A percentile compares a stretch with the other conserved stretches of the same genome.
phyloP scores from a whole-genome alignment of 495 filamentous ascomycete genomes.

The Margaritispora aquatica region DNA sequence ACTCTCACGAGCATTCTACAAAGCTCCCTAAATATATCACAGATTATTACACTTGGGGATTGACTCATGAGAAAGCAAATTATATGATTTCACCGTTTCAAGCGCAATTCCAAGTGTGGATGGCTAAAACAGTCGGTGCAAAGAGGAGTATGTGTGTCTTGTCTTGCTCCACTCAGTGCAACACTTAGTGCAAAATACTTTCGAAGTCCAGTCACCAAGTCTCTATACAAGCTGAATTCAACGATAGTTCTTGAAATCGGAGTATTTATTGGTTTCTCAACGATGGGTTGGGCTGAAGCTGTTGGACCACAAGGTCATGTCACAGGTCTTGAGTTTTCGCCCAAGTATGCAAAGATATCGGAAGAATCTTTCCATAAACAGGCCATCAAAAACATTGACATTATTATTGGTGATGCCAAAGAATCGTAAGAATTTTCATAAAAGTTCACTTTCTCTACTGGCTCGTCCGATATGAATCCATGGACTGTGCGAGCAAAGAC shows the following conservation, averaged over 20 bases:
- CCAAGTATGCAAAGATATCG: conserved; percentile 27
- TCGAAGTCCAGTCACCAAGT: no score
- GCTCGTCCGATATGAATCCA: conserved; percentile 27
- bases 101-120: conserved; percentile 26
- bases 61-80: conserved; percentile 20
- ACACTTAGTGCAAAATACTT: no score
- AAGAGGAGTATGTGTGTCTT: conserved; percentile 25
- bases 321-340: conserved; percentile 29
- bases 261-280: conserved; percentile 31
- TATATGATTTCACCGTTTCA: conserved; percentile 33
- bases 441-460: conserved; percentile 9
- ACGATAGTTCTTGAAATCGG: conserved; percentile 32
- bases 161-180: background rate
- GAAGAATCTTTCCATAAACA: conserved; percentile 21
- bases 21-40: conserved; percentile 22
- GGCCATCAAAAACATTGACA: conserved; percentile 27
- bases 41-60: conserved; percentile 27
- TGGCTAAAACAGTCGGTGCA: conserved; percentile 27
- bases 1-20: conserved; percentile 25
- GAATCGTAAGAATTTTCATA: conserved; percentile 25
- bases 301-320: conserved; percentile 31
- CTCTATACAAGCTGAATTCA: background rate
- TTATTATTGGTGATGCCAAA: conserved; percentile 30
- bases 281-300: conserved; percentile 29
- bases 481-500: conserved; percentile 10